A percentile compares a stretch with the other conserved stretches of the same genome.
These are phyloP conservation scores for Fusarium sp. DNA, from an alignment of 2,329 filamentous ascomycete species.

Conservation along the genomic window DNA sequence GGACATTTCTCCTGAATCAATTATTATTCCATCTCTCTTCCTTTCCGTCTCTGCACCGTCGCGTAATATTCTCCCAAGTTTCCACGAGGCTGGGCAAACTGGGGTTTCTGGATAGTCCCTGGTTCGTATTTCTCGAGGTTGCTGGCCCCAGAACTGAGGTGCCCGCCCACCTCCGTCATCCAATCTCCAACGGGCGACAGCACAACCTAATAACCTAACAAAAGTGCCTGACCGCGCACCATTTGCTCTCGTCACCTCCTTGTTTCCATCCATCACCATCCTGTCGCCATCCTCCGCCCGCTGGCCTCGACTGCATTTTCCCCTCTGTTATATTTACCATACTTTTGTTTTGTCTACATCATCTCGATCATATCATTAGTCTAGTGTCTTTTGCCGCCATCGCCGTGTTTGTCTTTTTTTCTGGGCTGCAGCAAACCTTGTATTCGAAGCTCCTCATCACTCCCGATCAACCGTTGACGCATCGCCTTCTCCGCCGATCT, in stretches of 20 bases:
- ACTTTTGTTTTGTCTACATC: conserved; percentile 25
- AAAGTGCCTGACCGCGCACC: conserved; percentile 45
- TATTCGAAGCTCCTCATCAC: conserved; percentile 30
- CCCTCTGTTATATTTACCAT: conserved; percentile 4
- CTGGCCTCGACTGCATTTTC: conserved; percentile 10
- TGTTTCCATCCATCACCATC: conserved; percentile 32
- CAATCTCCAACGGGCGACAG: conserved; percentile 36
- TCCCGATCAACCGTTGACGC: conserved; percentile 19
- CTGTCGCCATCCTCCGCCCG: conserved; percentile 18
- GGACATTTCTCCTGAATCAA: background rate
- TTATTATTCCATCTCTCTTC: conserved; percentile 8
- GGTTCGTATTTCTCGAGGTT: conserved; percentile 17
- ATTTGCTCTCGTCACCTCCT: conserved; percentile 36
- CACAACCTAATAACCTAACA: conserved; percentile 25
- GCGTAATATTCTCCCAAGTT: conserved; percentile 6
- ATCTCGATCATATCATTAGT: conserved; percentile 18
- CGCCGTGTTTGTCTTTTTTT: conserved; percentile 8
- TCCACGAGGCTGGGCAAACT: conserved; percentile 30
- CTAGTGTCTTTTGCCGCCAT: conserved; percentile 13
- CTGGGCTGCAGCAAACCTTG: conserved; percentile 19
- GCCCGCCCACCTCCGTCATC: conserved; percentile 35
- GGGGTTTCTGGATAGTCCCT: conserved; percentile 21
- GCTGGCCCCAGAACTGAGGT: conserved; percentile 7
- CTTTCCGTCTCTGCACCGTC: background rate
- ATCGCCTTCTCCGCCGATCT: conserved; percentile 23